A percentile compares a stretch with the other conserved stretches of the same genome.
These are phyloP conservation scores for Umbelopsis isabellina DNA, from an alignment of 192 early-diverging fungal species.

Conservation along the genomic window DNA sequence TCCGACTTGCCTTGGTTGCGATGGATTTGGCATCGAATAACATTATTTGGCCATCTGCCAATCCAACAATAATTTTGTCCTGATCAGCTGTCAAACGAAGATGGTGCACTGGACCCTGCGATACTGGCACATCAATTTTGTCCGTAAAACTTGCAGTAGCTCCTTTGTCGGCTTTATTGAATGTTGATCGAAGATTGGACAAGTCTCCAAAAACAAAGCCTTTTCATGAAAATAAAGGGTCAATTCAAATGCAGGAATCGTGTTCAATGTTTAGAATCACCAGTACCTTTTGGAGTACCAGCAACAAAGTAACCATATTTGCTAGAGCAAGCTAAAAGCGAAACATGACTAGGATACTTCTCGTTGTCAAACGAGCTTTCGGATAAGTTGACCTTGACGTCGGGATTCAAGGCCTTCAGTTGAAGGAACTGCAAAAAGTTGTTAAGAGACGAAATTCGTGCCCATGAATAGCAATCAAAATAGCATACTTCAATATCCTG, in stretches of 20 bases:
- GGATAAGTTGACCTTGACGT: conserved; percentile 46
- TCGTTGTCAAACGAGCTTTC: conserved; percentile 30
- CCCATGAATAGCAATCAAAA: not conserved
- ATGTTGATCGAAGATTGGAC: conserved; percentile 36
- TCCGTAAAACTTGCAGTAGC: conserved; percentile 24
- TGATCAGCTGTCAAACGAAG: conserved; percentile 52
- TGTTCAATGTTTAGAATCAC: conserved; percentile 41
- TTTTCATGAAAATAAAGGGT: conserved; percentile 29
- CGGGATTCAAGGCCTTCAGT: conserved; percentile 36
- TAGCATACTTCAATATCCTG: not conserved
- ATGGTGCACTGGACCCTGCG: conserved; percentile 38
- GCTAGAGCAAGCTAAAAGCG: conserved; percentile 64
- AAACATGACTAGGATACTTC: conserved; percentile 50
- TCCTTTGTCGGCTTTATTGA: conserved; percentile 36
- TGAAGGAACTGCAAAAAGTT: conserved; percentile 19
- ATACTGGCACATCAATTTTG: conserved; percentile 31
- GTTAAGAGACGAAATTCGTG: not conserved
- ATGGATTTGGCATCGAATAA: conserved; percentile 45
- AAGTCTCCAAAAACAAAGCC: conserved; percentile 46
- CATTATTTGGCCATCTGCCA: conserved; percentile 36
- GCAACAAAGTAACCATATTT: conserved; percentile 72
- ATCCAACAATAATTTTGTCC: conserved; percentile 40
- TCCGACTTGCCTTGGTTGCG: conserved; percentile 43
- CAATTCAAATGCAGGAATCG: conserved; percentile 36
- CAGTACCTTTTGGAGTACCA: conserved; percentile 58